These are phyloP conservation scores for Camelina laxa DNA, from an alignment of 345 rosid genomes.

Conservation along the genomic window DNA sequence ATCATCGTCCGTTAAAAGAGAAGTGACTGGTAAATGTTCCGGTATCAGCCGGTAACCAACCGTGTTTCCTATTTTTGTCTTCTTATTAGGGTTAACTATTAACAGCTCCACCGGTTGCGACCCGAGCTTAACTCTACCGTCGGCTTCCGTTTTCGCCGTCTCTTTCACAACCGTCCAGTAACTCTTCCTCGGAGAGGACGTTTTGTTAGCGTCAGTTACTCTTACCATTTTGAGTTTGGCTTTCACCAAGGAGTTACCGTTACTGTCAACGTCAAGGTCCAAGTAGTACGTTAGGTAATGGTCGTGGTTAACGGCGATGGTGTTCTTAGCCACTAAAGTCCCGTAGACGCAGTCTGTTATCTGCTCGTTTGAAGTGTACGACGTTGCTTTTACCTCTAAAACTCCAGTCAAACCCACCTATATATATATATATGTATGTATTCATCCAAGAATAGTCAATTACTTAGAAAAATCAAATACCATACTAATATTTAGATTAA, in stretches of 20 bases:
- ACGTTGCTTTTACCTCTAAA: constrained; percentile 59
- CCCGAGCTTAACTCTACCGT: constrained; percentile 60
- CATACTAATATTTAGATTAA: too few species aligned
- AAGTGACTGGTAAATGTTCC: constrained; percentile 49
- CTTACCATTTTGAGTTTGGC: constrained; percentile 52
- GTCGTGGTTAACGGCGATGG: constrained; percentile 76
- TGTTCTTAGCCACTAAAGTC: constrained; percentile 65
- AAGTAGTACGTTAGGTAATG: constrained; percentile 78
- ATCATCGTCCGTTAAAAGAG: constrained; percentile 65
- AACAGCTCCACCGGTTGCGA: constrained; percentile 59
- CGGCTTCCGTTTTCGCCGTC: constrained; percentile 69
- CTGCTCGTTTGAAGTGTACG: constrained; percentile 54
- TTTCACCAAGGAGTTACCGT: constrained; percentile 69
- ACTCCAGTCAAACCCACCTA: constrained; percentile 77
- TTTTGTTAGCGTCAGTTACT: constrained; percentile 32
- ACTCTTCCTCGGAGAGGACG: constrained; percentile 59
- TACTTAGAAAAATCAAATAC: neutral
- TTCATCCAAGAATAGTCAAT: neutral
- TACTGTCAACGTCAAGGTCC: constrained; percentile 79
- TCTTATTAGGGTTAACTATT: constrained; percentile 65
- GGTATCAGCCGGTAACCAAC: constrained; percentile 73
- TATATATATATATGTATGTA: too few species aligned
- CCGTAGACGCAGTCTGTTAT: constrained; percentile 56
- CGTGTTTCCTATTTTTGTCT: constrained; percentile 62
- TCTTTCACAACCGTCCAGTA: constrained; percentile 70